These are phyloP conservation scores for Betula pendula DNA, from an alignment of 306 rosid genomes.

Conservation along the genomic window DNA sequence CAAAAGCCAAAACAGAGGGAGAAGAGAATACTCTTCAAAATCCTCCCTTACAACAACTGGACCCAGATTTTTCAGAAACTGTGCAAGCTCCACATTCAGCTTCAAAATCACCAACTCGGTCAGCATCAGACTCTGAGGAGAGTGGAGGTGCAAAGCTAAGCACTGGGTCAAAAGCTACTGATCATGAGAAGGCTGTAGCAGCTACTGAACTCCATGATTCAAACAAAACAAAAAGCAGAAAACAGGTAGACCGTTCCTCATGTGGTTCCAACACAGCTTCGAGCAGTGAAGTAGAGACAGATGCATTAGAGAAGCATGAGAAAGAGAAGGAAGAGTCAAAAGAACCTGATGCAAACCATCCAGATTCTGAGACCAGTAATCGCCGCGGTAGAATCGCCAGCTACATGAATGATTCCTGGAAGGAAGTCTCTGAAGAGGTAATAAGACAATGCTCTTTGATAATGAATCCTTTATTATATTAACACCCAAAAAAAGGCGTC, in stretches of 20 bases:
- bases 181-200: conserved; percentile 45
- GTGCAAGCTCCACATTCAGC: conserved; percentile 52
- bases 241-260: conserved; percentile 88
- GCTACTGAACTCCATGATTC: conserved; percentile 61
- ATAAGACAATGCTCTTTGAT: conserved; percentile 6
- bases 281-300: conserved; percentile 84
- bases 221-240: conserved; percentile 44
- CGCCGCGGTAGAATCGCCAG: conserved; percentile 56
- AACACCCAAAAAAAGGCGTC: not conserved
- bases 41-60: conserved; percentile 43
- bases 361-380: conserved; percentile 49
- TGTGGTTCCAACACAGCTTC: conserved; percentile 95
- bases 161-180: conserved; percentile 43
- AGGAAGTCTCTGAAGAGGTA: conserved; percentile 96
- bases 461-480: conserved; percentile 14
- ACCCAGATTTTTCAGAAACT: conserved; percentile 54
- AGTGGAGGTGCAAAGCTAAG: conserved; percentile 57
- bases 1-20: conserved; percentile 38
- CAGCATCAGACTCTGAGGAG: conserved; percentile 59
- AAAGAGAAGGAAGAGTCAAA: conserved; percentile 55
- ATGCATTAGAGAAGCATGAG: conserved; percentile 69
- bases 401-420: conserved; percentile 77
- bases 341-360: conserved; percentile 53
- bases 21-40: conserved; percentile 47
- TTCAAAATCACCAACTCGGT: conserved; percentile 50